Evolutionary conservation across 352 stramenopile species (phyloP), one percentile per base, ranked within the genome.

Genomic region (Pythium angustatum): DNA sequence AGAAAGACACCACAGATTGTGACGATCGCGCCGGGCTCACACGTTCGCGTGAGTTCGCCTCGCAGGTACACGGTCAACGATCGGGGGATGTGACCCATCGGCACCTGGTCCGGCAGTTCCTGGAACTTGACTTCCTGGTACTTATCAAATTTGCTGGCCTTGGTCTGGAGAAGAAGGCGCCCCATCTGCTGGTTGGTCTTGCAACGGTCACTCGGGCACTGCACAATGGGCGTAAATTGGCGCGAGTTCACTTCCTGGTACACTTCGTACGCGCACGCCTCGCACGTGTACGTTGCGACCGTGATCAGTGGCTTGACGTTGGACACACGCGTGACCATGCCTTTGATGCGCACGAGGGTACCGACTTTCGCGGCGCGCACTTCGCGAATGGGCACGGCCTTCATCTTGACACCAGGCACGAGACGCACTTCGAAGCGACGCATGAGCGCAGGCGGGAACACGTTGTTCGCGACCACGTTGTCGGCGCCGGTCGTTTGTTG

Each of bases 91-190:
- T 99, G 96, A 44, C 98, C 98, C 82, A 99, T 98, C 3, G 98
- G 98, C 26, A 99, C 97, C 57, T 96, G 88, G 67, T 96, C 84
- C 0, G 87, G 87, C 12, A 93, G 69, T 48, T 94, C 87, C 68
- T 99, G 98, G 57, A 99, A 91, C 69, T 98, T 98, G 15, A 99
- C 73, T 76, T 99, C 97, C 71, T 99, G 98, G 75, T 98, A 99
- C 64, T 99, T 99, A 64, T 98, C 85, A 72, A 99, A 99, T 69
- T 99, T 99, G 68, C 87, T 98, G 5, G 96, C 97, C 48, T 98
- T 94, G 0, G 97, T 99, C 75, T 99, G 97, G 61, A 99, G 76
- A 38, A 98, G 77, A 27, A 99, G 62, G 1, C 85, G 80, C 0
- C 92, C 91, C 26, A 80, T 81, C 15, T 80, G 78, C 6, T 81